These are phyloP conservation scores for Zygoascus flipseniorum DNA, from an alignment of 805 yeast genomes.

Conservation along the genomic window DNA sequence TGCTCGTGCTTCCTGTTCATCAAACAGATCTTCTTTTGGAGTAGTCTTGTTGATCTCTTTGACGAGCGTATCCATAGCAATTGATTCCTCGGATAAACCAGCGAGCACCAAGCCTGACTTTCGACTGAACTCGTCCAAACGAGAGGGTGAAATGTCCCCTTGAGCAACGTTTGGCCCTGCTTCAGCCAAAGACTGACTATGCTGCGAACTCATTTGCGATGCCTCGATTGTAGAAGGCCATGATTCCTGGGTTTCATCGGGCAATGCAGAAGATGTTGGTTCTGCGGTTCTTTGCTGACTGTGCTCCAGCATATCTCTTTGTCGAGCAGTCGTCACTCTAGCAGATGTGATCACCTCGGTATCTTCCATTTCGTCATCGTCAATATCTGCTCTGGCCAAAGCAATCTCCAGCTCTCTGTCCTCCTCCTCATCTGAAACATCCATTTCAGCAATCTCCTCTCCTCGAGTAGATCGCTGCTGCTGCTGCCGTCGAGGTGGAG, in stretches of 20 bases:
- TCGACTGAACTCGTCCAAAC: slow-evolving; percentile 40
- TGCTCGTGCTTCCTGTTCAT: slow-evolving; percentile 29
- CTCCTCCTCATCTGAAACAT: slow-evolving; percentile 36
- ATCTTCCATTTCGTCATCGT: slow-evolving; percentile 48
- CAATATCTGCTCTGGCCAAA: slow-evolving; percentile 44
- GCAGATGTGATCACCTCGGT: slow-evolving; percentile 42
- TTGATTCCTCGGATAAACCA: slow-evolving; percentile 38
- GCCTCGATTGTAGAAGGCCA: slow-evolving; percentile 12
- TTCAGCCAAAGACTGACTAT: slow-evolving; percentile 12
- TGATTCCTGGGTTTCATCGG: slow-evolving; percentile 9
- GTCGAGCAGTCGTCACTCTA: slow-evolving; percentile 20
- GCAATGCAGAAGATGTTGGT: not conserved
- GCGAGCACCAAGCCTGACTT: slow-evolving; percentile 39
- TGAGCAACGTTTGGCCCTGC: slow-evolving; percentile 16
- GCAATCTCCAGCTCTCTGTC: slow-evolving; percentile 30
- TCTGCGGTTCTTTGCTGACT: not conserved
- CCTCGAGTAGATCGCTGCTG: not conserved
- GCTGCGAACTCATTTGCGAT: not conserved
- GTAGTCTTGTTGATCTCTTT: slow-evolving; percentile 37
- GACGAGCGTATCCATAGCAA: slow-evolving; percentile 29
- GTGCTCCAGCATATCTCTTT: slow-evolving; percentile 9
- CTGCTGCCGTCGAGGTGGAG: not conserved
- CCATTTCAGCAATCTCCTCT: slow-evolving; percentile 19
- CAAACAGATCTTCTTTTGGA: slow-evolving; percentile 33
- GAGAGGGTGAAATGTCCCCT: slow-evolving; percentile 40